Evolutionary conservation across 306 rosid genomes (phyloP).

Genomic region (Quercus robur): DNA sequence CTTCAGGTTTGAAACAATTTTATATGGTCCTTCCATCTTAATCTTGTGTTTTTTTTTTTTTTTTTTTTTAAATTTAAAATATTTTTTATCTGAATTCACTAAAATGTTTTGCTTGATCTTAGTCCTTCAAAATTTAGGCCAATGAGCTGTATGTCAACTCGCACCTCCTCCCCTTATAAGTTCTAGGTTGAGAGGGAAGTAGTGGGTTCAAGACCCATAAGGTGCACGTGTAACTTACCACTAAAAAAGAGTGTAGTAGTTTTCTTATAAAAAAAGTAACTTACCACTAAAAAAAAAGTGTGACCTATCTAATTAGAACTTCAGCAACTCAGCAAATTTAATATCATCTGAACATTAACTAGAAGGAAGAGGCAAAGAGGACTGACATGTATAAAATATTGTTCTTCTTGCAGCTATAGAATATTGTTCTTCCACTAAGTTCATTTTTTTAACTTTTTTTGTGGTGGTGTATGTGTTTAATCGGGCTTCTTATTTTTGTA

Average conservation of each 20-base stretch:
- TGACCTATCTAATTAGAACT: background rate
- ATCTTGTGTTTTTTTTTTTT: background rate
- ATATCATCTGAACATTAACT: background rate
- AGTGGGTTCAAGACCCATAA: too few species aligned
- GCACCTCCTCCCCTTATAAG: too few species aligned
- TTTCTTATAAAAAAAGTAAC: too few species aligned
- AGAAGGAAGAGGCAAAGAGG: background rate
- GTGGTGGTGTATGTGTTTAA: constrained; percentile 12
- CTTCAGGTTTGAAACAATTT: constrained; percentile 53
- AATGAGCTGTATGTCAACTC: too few species aligned
- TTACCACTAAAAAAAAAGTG: too few species aligned
- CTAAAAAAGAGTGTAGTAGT: too few species aligned
- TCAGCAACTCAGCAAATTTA: background rate
- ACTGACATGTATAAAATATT: background rate
- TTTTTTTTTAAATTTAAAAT: background rate
- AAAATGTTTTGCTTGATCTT: background rate
- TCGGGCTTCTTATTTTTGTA: constrained; percentile 25
- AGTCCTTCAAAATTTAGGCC: background rate
- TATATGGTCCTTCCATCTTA: background rate
- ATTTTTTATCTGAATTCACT: background rate
- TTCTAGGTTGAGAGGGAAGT: too few species aligned
- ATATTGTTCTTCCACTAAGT: background rate
- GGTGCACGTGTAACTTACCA: too few species aligned
- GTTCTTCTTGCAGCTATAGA: constrained; percentile 7
- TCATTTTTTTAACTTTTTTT: background rate